These are phyloP conservation scores for Fagus crenata DNA, from an alignment of 306 rosid genomes.

Conservation along the genomic window DNA sequence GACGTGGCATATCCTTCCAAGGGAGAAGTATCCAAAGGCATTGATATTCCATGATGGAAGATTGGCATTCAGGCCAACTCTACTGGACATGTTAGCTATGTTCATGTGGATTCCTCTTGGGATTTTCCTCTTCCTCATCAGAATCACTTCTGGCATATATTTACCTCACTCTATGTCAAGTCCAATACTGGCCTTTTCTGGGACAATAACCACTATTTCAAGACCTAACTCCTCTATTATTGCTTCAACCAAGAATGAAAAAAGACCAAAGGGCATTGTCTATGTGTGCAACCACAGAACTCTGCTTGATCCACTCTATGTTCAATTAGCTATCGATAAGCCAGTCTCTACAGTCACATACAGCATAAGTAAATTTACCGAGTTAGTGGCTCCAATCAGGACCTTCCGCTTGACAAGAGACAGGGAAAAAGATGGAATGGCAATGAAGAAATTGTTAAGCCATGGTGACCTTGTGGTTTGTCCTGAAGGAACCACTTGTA, in stretches of 20 bases:
- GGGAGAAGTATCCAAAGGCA: constrained; percentile 51
- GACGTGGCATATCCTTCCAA: constrained; percentile 52
- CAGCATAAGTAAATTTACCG: constrained; percentile 58
- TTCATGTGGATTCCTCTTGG: constrained; percentile 71
- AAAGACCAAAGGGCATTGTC: constrained; percentile 41
- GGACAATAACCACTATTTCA: constrained; percentile 40
- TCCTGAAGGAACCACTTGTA: constrained; percentile 83
- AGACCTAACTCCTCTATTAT: constrained; percentile 1
- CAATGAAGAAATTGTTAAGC: constrained; percentile 44
- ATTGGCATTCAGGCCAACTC: constrained; percentile 61
- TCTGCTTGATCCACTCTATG: constrained; percentile 64
- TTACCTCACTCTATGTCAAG: constrained; percentile 43
- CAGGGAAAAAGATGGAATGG: constrained; percentile 43
- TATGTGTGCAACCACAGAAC: constrained; percentile 81
- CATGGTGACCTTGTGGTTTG: constrained; percentile 63
- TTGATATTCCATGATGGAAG: constrained; percentile 83
- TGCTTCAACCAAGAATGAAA: not conserved
- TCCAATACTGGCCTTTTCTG: constrained; percentile 61
- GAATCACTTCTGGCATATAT: constrained; percentile 31
- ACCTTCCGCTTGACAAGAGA: constrained; percentile 52
- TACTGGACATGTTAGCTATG: constrained; percentile 41
- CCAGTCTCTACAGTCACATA: constrained; percentile 57
- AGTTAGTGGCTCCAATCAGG: constrained; percentile 51
- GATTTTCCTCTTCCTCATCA: constrained; percentile 38
- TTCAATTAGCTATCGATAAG: constrained; percentile 34